Percentiles rank a stretch among this genome's conserved stretches.
Evolutionary conservation across 108 stramenopile species (phyloP).

Genomic region (Halocafeteria seosinensis): DNA sequence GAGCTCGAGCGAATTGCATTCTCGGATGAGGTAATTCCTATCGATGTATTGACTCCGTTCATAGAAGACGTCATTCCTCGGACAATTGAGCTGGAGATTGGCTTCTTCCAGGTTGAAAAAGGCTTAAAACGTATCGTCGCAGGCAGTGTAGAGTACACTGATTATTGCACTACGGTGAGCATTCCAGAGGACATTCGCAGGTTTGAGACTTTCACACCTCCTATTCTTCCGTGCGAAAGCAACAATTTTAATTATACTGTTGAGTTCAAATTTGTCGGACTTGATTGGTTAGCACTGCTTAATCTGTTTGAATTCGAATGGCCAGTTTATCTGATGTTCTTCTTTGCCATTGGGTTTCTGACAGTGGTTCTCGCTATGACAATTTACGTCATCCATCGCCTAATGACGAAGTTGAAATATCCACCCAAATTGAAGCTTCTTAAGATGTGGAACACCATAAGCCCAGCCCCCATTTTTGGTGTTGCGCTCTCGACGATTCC

Average conservation of each 20-base stretch:
- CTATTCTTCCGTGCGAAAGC: conserved; percentile 45
- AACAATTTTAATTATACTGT: conserved; percentile 43
- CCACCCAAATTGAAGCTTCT: conserved; percentile 51
- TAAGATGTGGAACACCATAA: conserved; percentile 37
- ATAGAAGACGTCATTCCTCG: conserved; percentile 43
- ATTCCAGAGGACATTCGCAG: conserved; percentile 27
- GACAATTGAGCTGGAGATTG: conserved; percentile 30
- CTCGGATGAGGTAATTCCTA: conserved; percentile 38
- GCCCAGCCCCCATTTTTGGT: conserved; percentile 47
- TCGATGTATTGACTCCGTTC: conserved; percentile 34
- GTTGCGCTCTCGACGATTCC: conserved; percentile 40
- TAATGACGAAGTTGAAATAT: conserved; percentile 53
- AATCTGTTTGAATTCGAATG: conserved; percentile 54
- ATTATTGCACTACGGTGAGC: conserved; percentile 44
- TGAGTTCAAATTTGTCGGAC: conserved; percentile 40
- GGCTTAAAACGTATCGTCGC: conserved; percentile 50
- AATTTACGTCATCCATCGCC: conserved; percentile 47
- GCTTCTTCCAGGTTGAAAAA: conserved; percentile 47
- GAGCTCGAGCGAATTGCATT: conserved; percentile 14
- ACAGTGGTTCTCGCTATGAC: conserved; percentile 36
- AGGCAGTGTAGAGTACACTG: conserved; percentile 34
- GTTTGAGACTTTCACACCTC: conserved; percentile 33
- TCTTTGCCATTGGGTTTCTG: conserved; percentile 39
- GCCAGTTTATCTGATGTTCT: conserved; percentile 50
- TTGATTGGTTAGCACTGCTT: conserved; percentile 54